Base-by-base conservation (phyloP, 345 rosid species). In the Ceriops zippeliana region DNA sequence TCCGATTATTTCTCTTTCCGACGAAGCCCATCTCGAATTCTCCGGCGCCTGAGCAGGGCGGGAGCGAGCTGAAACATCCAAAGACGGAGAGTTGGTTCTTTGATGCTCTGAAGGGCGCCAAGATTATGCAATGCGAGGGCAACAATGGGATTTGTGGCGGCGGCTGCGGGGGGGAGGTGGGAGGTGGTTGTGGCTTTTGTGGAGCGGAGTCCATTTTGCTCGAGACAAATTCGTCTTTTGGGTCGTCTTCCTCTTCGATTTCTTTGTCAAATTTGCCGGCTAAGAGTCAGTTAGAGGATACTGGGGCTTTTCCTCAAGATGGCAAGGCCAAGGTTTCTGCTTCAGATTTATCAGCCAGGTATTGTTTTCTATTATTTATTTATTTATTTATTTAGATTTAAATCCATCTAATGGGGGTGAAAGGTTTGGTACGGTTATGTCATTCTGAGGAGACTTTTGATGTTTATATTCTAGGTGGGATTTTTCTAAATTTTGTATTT, bases 81-180 rank as follows among this genome's bases (percentile, higher is more conserved):
- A 92, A 82, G 84, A 86, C 90, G 1, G 98, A 89, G 72, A 67
- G 76, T 51, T 92, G 93, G 96, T 89, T 92, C 66, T 83, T 79
- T 31, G 98, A 92, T 69, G 93, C 88, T 54, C 79, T 92, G 67
- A 86, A 83, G 78, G 80, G 85, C 62, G 82, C 86, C 16, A 82
- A 80, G 80, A 80, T 80, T 68, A 73, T 80, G 84, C 82, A 60
- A 42, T 68, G 34, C 54, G 79, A 73, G 42, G 76, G 70, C 19
- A 74, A 65, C 65, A 49, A 47, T 24, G 59, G 28, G 24, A 56
- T 56, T 10, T 56, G 28, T 35, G 38, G 38, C 35, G 38, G 47
- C 52, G 71, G 73, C 19, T 16, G 32, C 52, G 67, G 54, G 20
- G 38, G 35, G 15, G 61, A 52, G 8, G 27, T 37, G 24, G 31